Evolutionary conservation across 2,329 filamentous ascomycete genomes (phyloP), one percentile per base, ranked within the genome.

Genomic region (Emergomyces pasteurianus): DNA sequence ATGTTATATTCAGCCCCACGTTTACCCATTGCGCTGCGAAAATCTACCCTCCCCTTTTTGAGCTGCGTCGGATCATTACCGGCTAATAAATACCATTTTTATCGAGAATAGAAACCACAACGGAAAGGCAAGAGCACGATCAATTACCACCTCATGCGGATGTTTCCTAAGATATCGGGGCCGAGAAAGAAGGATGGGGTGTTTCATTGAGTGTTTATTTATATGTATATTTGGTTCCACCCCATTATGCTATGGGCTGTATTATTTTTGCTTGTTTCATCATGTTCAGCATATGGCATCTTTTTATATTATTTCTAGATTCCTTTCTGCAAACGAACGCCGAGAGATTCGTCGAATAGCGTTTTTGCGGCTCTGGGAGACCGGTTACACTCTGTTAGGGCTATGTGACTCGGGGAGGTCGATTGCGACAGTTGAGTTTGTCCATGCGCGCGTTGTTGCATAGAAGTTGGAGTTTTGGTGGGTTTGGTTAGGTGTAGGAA

Each of bases 141-240:
- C 83, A 97, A 97, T 78, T 92, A 92, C 80, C 92, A 96, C 73
- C 79, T 97, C 50, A 83, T 83, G 66, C 84, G 94, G 69, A 83
- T 89, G 78, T 88, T 87, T 68, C 84, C 85, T 16, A 84, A 86
- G 73, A 79, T 95, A 79, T 83, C 86, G 77, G 82, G 87, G 70
- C 81, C 85, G 66, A 78, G 85, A 82, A 83, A 92, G 76, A 81
- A 80, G 74, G 83, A 86, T 68, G 70, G 72, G 61, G 67, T 69
- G 58, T 66, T 75, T 64, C 72, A 71, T 61, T 75, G 70, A 31
- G 54, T 10, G 9, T 34, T 4, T 34, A n/a, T 31, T 18, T 56
- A 18, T 34, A 9, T 43, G 8, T 21, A n/a, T 31, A 23, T 57
- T 12, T 21, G 16, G 14, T 57, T 57, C 23, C 46, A 3, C 26